Conservation (phyloP, 208 protist species). For the Leishmania braziliensis region DNA sequence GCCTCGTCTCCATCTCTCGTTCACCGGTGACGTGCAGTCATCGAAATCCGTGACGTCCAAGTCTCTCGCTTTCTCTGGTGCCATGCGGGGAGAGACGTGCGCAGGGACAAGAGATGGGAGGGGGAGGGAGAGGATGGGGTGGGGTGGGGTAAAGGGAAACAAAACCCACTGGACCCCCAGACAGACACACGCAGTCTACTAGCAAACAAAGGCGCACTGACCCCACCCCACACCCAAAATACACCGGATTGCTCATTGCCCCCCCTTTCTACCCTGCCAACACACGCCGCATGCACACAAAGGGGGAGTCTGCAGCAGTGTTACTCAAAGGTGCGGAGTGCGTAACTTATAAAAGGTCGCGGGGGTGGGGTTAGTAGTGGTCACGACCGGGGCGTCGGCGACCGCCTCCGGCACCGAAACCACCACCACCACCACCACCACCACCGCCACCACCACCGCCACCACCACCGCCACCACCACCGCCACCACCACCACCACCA, state of each 20-base stretch:
- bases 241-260: neutral
- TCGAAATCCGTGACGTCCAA: neutral
- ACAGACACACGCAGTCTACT: no score
- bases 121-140: neutral
- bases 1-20: neutral
- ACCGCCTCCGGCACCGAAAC: slow-evolving; percentile 10
- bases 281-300: neutral
- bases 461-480: neutral
- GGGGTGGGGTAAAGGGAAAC: neutral
- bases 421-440: no score
- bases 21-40: neutral
- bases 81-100: neutral
- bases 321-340: neutral
- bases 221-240: neutral
- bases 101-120: neutral
- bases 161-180: neutral
- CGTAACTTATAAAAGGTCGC: neutral
- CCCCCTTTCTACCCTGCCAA: neutral
- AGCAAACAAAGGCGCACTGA: neutral
- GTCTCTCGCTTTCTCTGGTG: neutral
- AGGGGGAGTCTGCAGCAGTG: neutral
- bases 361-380: slow-evolving; percentile 7
- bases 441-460: neutral
- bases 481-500: slow-evolving; percentile 1
- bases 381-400: slow-evolving; percentile 31